Evolutionary conservation across 1,284 basidiomycete species (phyloP), one percentile per base, ranked within the genome.

Genomic region (Melampsora americana): DNA sequence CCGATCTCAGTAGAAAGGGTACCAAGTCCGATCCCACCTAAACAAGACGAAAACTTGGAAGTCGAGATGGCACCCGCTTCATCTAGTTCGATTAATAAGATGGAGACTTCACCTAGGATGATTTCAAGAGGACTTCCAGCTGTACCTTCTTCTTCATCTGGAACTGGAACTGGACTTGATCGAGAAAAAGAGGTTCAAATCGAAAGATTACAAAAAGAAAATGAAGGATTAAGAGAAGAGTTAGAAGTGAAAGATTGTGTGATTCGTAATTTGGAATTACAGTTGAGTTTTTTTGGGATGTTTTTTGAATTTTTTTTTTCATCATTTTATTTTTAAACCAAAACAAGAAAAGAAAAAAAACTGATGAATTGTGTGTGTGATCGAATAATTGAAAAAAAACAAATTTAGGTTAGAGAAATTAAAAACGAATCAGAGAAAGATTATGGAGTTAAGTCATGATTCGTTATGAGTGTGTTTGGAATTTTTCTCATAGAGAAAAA

Each of bases 241-340:
- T 85, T 93, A 60, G 86, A 90, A 42, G 90, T 92, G 42, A 89
- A 90, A 46, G 86, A 90, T 61, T 88, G 88, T 82, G 87, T 90
- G 83, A 92, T 93, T 73, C 85, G 92, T 78, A 89, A 89, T 79
- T 83, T 93, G 56, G 92, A 93, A 83, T 81, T 92, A 72, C 90
- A 92, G 84, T 72, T 72, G 16, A 72, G 60, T 64, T 14, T 9
- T 26, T n/a, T 42, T 71, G 6, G 35, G 9, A 4, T 35, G 35
- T 35, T 35, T 35, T 35, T 35, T 35, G 18, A 44, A 35, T 60
- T 35, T 35, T 35, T 35, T 35, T 35, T n/a, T n/a, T n/a, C n/a
- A n/a, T n/a, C n/a, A n/a, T n/a, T n/a, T n/a, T n/a, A n/a, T n/a
- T n/a, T n/a, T n/a, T n/a, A n/a, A n/a, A n/a, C n/a, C n/a, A n/a